Evolutionary conservation across 768 basidiomycete species (phyloP).

Genomic region (Leccinum variicolor): DNA sequence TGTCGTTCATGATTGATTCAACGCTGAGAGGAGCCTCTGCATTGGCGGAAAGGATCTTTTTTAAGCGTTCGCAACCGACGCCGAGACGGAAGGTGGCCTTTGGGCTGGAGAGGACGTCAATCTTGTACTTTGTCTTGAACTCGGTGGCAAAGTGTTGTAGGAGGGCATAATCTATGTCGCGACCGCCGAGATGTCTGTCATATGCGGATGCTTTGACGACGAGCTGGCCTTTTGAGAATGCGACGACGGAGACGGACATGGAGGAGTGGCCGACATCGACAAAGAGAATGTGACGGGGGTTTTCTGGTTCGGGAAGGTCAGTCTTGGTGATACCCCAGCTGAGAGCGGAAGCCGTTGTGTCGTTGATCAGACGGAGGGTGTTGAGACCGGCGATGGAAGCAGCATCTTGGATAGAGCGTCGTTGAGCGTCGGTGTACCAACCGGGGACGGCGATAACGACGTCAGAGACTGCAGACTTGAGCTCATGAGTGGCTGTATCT

Average conservation of each 20-base stretch:
- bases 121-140: constrained; percentile 97
- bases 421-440: constrained; percentile 94
- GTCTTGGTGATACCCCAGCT: constrained; percentile 99
- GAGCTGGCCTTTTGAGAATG: constrained; percentile 93
- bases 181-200: constrained; percentile 92
- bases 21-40: constrained; percentile 84
- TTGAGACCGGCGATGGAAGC: constrained; percentile 88
- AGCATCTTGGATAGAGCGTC: constrained; percentile 86
- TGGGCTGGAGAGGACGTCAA: constrained; percentile 87
- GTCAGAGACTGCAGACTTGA: constrained; percentile 84
- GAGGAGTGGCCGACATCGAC: constrained; percentile 94
- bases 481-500: constrained; percentile 81
- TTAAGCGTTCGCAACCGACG: constrained; percentile 88
- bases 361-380: constrained; percentile 93
- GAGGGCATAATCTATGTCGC: constrained; percentile 92
- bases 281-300: constrained; percentile 85
- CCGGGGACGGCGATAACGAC: constrained; percentile 95
- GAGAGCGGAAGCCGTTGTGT: constrained; percentile 92
- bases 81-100: constrained; percentile 91
- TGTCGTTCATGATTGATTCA: constrained; percentile 94
- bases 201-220: constrained; percentile 84
- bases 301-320: constrained; percentile 85
- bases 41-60: constrained; percentile 96
- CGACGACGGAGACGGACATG: constrained; percentile 82
- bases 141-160: constrained; percentile 85